phyloP scores from a whole-genome alignment of 345 rosid species.

The Geranium brycei region DNA sequence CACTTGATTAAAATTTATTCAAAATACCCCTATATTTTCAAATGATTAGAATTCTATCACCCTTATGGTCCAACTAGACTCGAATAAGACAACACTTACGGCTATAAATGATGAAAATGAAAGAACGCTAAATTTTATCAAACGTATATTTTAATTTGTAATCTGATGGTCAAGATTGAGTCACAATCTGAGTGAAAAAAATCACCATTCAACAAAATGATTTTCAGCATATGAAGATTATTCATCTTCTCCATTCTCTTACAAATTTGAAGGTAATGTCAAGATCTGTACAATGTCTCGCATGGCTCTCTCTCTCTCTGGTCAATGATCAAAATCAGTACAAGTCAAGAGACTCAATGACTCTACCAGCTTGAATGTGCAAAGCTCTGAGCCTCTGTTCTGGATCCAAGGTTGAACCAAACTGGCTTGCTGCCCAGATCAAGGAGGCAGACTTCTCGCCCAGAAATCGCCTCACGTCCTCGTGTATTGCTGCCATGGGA shows the following conservation, averaged over 20 bases:
- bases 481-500: conserved; percentile 72
- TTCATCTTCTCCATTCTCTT: not conserved
- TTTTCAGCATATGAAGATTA: too few relatives aligned
- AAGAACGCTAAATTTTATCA: too few relatives aligned
- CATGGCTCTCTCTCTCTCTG: not conserved
- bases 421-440: conserved; percentile 97
- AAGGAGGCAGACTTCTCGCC: conserved; percentile 92
- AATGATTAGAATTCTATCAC: too few relatives aligned
- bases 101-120: too few relatives aligned
- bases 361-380: conserved; percentile 87
- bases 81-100: too few relatives aligned
- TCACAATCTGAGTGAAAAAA: too few relatives aligned
- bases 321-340: conserved; percentile 17
- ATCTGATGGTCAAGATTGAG: not conserved
- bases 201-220: too few relatives aligned
- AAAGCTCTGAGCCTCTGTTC: conserved; percentile 73
- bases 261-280: not conserved
- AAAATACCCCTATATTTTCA: too few relatives aligned
- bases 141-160: too few relatives aligned
- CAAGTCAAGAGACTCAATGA: conserved; percentile 78
- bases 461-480: conserved; percentile 69
- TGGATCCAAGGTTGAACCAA: conserved; percentile 75
- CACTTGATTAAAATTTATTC: too few relatives aligned
- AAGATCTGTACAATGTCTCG: not conserved
- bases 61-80: too few relatives aligned